Evolutionary conservation across 257 asterid species (phyloP).

Genomic region (Dorcoceras hygrometricum): DNA sequence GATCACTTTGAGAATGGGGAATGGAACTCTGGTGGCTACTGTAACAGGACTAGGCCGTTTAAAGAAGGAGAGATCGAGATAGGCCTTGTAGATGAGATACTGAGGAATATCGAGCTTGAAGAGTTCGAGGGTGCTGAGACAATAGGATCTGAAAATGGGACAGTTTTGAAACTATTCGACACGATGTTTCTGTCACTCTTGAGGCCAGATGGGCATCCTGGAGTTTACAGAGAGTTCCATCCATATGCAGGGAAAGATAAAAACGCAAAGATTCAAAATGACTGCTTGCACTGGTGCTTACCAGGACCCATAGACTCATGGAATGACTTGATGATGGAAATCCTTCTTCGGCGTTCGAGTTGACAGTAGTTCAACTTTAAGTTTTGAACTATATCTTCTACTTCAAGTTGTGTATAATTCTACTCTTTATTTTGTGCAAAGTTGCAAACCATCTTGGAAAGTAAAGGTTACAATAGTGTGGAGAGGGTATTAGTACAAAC

Average conservation of each 20-base stretch:
- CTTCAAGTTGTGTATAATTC: no score
- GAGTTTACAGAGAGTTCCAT: slow-evolving; percentile 58
- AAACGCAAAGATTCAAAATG: slow-evolving; percentile 61
- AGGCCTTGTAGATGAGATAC: slow-evolving; percentile 29
- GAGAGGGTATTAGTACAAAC: no score
- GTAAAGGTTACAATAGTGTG: no score
- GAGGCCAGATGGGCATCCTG: slow-evolving; percentile 81
- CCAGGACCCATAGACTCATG: slow-evolving; percentile 97
- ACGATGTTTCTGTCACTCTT: slow-evolving; percentile 47
- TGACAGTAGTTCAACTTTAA: neutral
- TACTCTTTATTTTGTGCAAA: no score
- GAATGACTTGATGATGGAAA: slow-evolving; percentile 78
- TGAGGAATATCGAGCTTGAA: slow-evolving; percentile 49
- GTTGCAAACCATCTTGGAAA: no score
- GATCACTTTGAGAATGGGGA: slow-evolving; percentile 76
- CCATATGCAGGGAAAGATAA: slow-evolving; percentile 54
- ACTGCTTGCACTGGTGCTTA: slow-evolving; percentile 95
- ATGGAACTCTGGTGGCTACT: slow-evolving; percentile 65
- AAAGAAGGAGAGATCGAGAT: slow-evolving; percentile 40
- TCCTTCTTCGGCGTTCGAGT: slow-evolving; percentile 33
- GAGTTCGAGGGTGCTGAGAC: slow-evolving; percentile 40
- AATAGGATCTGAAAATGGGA: slow-evolving; percentile 26
- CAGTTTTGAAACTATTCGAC: slow-evolving; percentile 43
- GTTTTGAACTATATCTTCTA: neutral
- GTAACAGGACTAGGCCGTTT: slow-evolving; percentile 59